Percentiles rank a stretch among this genome's conserved stretches.
Evolutionary conservation across 352 stramenopile genomes (phyloP).

Genomic region (Pythium rhizo-oryzae): DNA sequence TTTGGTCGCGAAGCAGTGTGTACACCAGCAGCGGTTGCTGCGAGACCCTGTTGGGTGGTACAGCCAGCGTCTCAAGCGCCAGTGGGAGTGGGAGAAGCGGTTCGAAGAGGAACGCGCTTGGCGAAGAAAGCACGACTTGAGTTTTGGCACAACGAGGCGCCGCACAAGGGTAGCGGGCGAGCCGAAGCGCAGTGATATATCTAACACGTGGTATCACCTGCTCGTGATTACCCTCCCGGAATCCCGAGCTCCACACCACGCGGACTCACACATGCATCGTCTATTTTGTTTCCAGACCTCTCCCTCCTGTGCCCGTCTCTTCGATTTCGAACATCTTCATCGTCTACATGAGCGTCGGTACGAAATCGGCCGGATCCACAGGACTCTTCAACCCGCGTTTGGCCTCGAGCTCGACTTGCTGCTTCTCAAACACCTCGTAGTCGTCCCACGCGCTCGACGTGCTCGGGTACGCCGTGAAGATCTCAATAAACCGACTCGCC

Average conservation of each 20-base stretch:
- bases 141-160: no score
- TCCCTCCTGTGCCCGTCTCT: background rate
- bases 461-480: constrained; percentile 57
- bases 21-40: background rate
- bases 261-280: no score
- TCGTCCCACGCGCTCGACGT: constrained; percentile 79
- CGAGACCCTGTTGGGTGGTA: background rate
- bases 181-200: no score
- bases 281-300: no score
- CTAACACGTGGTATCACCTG: no score
- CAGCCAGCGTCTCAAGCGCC: background rate
- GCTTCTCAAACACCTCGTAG: constrained; percentile 64
- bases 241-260: no score
- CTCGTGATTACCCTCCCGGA: no score
- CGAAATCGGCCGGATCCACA: constrained; percentile 16
- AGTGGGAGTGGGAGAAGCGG: background rate
- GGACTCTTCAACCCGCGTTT: constrained; percentile 47
- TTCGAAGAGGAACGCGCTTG: background rate
- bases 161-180: no score
- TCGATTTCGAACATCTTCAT: background rate
- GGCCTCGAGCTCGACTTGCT: constrained; percentile 51
- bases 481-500: constrained; percentile 68
- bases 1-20: background rate
- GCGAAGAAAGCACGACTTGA: background rate
- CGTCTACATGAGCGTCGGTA: constrained; percentile 10